A percentile compares a stretch with the other conserved stretches of the same genome.
Evolutionary conservation across 306 rosid genomes (phyloP).

Genomic region (Canavalia ensiformis): DNA sequence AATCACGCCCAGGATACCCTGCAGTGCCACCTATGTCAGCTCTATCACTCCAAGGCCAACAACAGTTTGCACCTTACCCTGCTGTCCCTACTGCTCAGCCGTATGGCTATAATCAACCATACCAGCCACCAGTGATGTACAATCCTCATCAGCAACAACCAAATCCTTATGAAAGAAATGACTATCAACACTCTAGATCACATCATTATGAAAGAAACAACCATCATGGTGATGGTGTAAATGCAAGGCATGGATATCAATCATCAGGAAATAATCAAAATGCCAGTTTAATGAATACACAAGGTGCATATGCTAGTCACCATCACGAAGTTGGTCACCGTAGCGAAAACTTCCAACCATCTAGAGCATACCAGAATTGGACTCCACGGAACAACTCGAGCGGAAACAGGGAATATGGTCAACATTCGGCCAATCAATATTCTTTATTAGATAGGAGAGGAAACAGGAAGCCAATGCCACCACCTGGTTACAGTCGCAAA

Average conservation of each 20-base stretch:
- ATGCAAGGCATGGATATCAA: conserved; percentile 51
- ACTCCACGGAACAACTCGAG: conserved; percentile 47
- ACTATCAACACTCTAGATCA: conserved; percentile 51
- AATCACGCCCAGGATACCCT: conserved; percentile 49
- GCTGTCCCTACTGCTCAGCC: conserved; percentile 46
- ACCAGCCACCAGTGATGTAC: conserved; percentile 14
- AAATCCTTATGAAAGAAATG: conserved; percentile 61
- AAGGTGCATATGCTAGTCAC: conserved; percentile 40
- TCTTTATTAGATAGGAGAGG: conserved; percentile 65
- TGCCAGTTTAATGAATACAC: conserved; percentile 50
- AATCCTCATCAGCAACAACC: conserved; percentile 53
- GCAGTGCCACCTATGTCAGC: conserved; percentile 49
- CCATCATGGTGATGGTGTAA: conserved; percentile 50
- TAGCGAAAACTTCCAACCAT: conserved; percentile 55
- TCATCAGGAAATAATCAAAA: conserved; percentile 58
- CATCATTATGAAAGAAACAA: conserved; percentile 63
- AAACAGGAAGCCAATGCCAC: conserved; percentile 61
- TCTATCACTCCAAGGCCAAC: conserved; percentile 50
- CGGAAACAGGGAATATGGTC: conserved; percentile 55
- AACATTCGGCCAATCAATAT: conserved; percentile 67
- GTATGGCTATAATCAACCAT: conserved; percentile 53
- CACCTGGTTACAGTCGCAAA: conserved; percentile 62
- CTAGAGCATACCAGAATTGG: conserved; percentile 54
- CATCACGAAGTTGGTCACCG: conserved; percentile 54
- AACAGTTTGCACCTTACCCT: conserved; percentile 42